Base-by-base conservation (phyloP, 345 rosid genomes). In the Eutrema japonicum region DNA sequence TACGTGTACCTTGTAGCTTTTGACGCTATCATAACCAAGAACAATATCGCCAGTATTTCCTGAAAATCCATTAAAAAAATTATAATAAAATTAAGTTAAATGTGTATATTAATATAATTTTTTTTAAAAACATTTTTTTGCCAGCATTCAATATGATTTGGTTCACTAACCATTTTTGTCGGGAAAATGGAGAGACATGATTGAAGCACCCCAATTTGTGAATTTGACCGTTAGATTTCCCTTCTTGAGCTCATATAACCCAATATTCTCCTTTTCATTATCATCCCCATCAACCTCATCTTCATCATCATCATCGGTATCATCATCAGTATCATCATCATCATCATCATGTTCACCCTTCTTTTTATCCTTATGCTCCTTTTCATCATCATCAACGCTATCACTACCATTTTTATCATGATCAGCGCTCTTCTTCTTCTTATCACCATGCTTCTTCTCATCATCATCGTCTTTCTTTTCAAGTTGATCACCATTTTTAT, bases 151-250 rank as follows among this genome's bases (percentile, higher is more conserved):
- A 48, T 22, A 27, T 53, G 53, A 46, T 66, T 13, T 22, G 33
- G 16, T 57, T 35, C 47, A 80, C 83, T n/a, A 51, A 95, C 99
- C 97, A 60, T 87, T 14, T 86, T 81, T 95, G 78, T 92, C 96
- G 2, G 97, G 97, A 62, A 92, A 81, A 68, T 78, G 38, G 26
- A 95, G 68, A 45, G 96, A 90, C 60, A 92, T 74, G 33, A 90
- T 63, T 47, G 82, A 89, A 64, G 99, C 99, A 46, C 98, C 96
- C 88, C 92, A 92, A 61, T 92, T 92, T 72, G 97, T 88, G 37
- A 95, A 70, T 52, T 85, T 87, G 51, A 88, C 49, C 13, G 86
- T 74, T 45, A 90, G 10, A 50, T 89, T 81, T 14, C 96, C 99
- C 63, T 83, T 85, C 81, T 85, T 86, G 46, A 92, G 87, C 79